Conservation (phyloP, 2,329 filamentous ascomycete species). For the Fusarium sp. region DNA sequence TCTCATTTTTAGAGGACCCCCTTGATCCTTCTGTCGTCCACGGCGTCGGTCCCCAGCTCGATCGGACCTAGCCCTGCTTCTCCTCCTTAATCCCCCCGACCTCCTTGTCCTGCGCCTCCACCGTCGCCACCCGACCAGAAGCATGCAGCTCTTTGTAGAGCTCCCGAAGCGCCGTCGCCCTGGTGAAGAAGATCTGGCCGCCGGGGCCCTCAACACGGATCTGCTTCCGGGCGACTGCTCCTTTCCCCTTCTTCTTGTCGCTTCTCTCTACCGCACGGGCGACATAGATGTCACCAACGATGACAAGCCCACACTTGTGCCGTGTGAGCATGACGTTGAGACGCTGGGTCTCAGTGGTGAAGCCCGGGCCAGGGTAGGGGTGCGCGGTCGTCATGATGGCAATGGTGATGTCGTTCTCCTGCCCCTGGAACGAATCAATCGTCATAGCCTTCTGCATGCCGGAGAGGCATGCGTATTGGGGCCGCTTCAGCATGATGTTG, state of each 20-base stretch:
- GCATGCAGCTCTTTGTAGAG: not conserved
- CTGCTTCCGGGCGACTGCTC: too few relatives aligned
- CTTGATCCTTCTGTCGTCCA: too few relatives aligned
- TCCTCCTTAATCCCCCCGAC: not conserved
- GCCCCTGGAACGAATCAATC: constrained; percentile 40
- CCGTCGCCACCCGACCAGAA: not conserved
- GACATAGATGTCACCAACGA: constrained; percentile 41
- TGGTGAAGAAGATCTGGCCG: not conserved
- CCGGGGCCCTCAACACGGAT: not conserved
- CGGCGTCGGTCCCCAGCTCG: too few relatives aligned
- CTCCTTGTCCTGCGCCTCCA: not conserved
- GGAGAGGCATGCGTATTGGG: constrained; percentile 13
- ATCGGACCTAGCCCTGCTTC: not conserved
- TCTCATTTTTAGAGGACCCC: too few relatives aligned
- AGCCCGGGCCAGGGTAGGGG: constrained; percentile 17
- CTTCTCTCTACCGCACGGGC: not conserved
- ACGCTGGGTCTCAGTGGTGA: constrained; percentile 22
- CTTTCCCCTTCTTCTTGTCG: not conserved
- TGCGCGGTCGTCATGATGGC: constrained; percentile 34
- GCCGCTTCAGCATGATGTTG: constrained; percentile 4
- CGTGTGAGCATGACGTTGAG: constrained; percentile 40
- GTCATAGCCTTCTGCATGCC: constrained; percentile 24
- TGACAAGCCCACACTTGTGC: constrained; percentile 24
- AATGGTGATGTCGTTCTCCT: constrained; percentile 37
- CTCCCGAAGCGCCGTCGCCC: not conserved